Conservation (phyloP, 2,329 filamentous ascomycete species). For the Pseudogymnoascus sp. region DNA sequence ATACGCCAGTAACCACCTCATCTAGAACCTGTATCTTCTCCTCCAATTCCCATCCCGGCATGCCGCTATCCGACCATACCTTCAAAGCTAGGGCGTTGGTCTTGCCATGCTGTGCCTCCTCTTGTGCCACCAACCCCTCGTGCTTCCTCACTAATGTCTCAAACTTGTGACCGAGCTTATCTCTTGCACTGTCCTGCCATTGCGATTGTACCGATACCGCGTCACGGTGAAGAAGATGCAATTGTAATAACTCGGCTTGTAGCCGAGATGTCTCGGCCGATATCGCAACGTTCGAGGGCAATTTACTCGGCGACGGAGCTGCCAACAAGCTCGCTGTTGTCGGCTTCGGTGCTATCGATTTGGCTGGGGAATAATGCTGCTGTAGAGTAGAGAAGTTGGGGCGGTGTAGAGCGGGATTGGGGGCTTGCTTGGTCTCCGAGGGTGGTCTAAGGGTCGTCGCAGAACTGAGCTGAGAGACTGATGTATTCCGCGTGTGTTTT, state of each 20-base stretch:
- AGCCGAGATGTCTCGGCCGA: constrained; percentile 50
- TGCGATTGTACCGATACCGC: constrained; percentile 35
- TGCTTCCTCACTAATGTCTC: constrained; percentile 26
- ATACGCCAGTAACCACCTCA: constrained; percentile 47
- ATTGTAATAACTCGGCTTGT: constrained; percentile 57
- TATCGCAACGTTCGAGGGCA: constrained; percentile 50
- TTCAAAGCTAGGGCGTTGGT: constrained; percentile 44
- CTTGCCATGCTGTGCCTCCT: constrained; percentile 41
- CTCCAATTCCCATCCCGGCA: constrained; percentile 36
- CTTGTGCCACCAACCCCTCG: constrained; percentile 33
- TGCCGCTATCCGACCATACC: constrained; percentile 37
- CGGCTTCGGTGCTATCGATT: constrained; percentile 52
- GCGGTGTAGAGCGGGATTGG: constrained; percentile 17
- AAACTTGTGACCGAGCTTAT: constrained; percentile 41
- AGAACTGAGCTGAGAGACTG: constrained; percentile 17
- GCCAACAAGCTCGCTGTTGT: constrained; percentile 49
- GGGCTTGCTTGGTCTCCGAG: background rate
- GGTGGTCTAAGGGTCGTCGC: constrained; percentile 18
- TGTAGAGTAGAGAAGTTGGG: constrained; percentile 51
- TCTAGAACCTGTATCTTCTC: constrained; percentile 52
- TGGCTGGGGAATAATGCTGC: constrained; percentile 60
- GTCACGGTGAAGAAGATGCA: constrained; percentile 55
- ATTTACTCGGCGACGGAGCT: constrained; percentile 53
- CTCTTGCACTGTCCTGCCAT: constrained; percentile 50
- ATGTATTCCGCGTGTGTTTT: constrained; percentile 23